Evolutionary conservation across 1,139 yeast genomes (phyloP).

Genomic region (Scheffersomyces illinoinensis): DNA sequence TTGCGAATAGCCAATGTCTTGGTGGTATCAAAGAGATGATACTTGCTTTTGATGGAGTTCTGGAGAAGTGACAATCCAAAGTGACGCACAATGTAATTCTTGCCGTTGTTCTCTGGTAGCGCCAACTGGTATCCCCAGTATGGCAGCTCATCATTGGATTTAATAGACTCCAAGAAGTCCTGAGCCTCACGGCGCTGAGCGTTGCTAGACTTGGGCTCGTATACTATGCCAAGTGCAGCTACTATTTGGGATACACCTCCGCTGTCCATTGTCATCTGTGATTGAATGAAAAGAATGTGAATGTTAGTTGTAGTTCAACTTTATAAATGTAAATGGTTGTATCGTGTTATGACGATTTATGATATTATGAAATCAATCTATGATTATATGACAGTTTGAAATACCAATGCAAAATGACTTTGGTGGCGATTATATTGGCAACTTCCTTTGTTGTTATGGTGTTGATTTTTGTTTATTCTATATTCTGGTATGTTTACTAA

Average conservation of each 20-base stretch:
- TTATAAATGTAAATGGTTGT: background rate
- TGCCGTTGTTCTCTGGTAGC: slow-evolving; percentile 56
- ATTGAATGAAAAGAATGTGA: background rate
- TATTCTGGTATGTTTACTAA: background rate
- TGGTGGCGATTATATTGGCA: background rate
- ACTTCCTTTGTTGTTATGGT: background rate
- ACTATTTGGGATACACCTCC: slow-evolving; percentile 69
- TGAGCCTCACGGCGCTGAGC: slow-evolving; percentile 68
- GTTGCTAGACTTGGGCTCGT: slow-evolving; percentile 70
- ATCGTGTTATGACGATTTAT: no score
- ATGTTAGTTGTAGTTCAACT: background rate
- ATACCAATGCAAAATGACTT: background rate
- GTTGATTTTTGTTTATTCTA: background rate
- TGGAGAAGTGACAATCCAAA: slow-evolving; percentile 84
- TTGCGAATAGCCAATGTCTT: slow-evolving; percentile 69
- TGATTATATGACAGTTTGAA: no score
- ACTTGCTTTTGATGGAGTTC: slow-evolving; percentile 62
- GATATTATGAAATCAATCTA: no score
- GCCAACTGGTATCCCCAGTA: slow-evolving; percentile 92
- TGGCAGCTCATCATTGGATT: slow-evolving; percentile 80
- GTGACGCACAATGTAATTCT: slow-evolving; percentile 77
- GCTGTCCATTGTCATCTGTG: slow-evolving; percentile 54
- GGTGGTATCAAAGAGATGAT: slow-evolving; percentile 56
- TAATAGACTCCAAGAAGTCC: slow-evolving; percentile 71
- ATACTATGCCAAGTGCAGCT: slow-evolving; percentile 75